phyloP scores from a whole-genome alignment of 2,329 filamentous ascomycete genomes.

The Fusarium algeriense region DNA sequence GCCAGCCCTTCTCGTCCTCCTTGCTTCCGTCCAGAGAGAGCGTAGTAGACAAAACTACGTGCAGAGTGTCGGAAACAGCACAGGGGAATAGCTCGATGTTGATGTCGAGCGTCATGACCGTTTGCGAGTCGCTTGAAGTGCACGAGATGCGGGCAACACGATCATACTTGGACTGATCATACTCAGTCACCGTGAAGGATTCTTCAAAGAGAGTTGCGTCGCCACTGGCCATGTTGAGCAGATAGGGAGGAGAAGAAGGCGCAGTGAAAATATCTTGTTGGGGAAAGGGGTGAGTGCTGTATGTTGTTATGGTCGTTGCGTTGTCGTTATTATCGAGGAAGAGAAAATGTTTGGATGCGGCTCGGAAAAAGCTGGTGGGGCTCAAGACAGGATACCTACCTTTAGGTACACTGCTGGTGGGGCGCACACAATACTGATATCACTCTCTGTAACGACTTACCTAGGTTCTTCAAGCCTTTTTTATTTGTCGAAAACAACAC shows the following conservation, averaged over 20 bases:
- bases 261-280: neutral
- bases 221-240: constrained; percentile 59
- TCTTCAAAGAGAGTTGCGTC: constrained; percentile 96
- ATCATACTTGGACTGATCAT: constrained; percentile 93
- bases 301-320: constrained; percentile 4
- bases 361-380: constrained; percentile 43
- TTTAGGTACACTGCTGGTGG: constrained; percentile 27
- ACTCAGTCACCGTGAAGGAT: constrained; percentile 82
- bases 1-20: constrained; percentile 83
- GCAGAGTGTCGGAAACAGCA: constrained; percentile 78
- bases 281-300: neutral
- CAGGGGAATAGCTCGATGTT: constrained; percentile 93
- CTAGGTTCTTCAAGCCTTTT: neutral
- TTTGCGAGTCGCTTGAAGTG: constrained; percentile 79
- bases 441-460: neutral
- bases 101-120: constrained; percentile 87
- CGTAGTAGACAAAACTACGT: constrained; percentile 85
- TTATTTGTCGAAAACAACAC: neutral
- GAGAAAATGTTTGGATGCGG: constrained; percentile 43
- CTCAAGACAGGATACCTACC: constrained; percentile 24
- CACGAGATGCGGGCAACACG: constrained; percentile 88
- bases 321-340: constrained; percentile 23
- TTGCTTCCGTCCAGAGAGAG: constrained; percentile 88
- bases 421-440: constrained; percentile 32
- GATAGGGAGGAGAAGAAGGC: neutral